Evolutionary conservation across 371 early-diverging fungal genomes (phyloP).

Genomic region (Mortierella sp.): DNA sequence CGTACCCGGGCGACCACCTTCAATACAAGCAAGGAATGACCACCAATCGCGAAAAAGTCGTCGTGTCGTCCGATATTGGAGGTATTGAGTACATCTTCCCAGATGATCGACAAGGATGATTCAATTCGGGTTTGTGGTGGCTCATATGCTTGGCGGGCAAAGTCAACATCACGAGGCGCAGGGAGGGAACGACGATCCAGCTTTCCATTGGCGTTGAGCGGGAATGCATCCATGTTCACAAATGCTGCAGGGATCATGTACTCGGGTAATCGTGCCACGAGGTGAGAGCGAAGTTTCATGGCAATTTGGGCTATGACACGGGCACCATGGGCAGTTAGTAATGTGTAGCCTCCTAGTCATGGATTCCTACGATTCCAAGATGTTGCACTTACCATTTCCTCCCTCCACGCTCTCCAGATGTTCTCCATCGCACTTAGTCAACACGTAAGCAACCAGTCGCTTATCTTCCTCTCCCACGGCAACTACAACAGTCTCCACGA

Average conservation of each 20-base stretch:
- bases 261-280: conserved; percentile 10
- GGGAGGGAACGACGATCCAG: not conserved
- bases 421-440: not conserved
- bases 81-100: conserved; percentile 11
- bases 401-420: no score
- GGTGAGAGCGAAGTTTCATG: not conserved
- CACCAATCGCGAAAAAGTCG: conserved; percentile 17
- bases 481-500: conserved; percentile 7
- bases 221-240: no score
- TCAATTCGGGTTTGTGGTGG: conserved; percentile 6
- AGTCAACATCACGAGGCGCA: not conserved
- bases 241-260: conserved; percentile 30
- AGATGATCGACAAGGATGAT: conserved; percentile 1
- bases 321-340: not conserved
- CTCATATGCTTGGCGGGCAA: conserved; percentile 3
- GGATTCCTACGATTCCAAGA: no score
- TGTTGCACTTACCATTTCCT: no score
- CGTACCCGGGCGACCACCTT: not conserved
- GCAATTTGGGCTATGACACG: not conserved
- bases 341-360: no score
- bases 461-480: conserved; percentile 7
- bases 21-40: not conserved
- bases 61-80: conserved; percentile 15
- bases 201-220: no score
- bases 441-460: conserved; percentile 16